Percentiles rank a stretch among this genome's conserved stretches.
Conservation (phyloP, 495 filamentous ascomycete genomes). For the Saxophila tyrrhenica region DNA sequence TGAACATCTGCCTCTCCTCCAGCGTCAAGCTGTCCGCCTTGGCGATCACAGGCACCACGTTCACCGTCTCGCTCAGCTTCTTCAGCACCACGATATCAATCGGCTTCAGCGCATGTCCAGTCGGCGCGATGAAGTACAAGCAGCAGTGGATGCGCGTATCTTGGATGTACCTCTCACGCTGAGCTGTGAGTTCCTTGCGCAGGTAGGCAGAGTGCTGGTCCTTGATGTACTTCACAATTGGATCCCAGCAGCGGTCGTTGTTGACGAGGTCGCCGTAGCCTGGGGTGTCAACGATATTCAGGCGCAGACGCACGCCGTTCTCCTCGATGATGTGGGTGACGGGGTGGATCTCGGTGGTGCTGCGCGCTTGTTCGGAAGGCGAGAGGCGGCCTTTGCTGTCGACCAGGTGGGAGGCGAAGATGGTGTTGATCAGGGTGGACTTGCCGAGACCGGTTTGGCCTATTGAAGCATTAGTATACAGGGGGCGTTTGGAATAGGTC, state of each 20-base stretch:
- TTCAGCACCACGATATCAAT: conserved; percentile 99
- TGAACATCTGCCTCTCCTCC: conserved; percentile 91
- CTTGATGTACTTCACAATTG: conserved; percentile 99
- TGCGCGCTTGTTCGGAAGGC: conserved; percentile 83
- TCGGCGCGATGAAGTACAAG: conserved; percentile 98
- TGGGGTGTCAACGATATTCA: conserved; percentile 73
- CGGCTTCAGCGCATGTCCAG: conserved; percentile 92
- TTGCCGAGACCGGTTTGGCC: conserved; percentile 98
- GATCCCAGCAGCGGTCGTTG: conserved; percentile 77
- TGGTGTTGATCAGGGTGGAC: conserved; percentile 98
- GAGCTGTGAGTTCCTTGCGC: conserved; percentile 98
- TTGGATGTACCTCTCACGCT: conserved; percentile 97
- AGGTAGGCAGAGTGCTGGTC: conserved; percentile 99
- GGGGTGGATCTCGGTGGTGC: conserved; percentile 94
- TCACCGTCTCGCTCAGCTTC: conserved; percentile 98
- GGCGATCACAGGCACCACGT: conserved; percentile 97
- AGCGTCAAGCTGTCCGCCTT: conserved; percentile 95
- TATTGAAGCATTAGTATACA: conserved; percentile 28
- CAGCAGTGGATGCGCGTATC: conserved; percentile 99
- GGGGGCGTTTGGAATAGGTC: neutral
- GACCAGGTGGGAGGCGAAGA: conserved; percentile 99
- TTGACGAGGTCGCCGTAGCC: conserved; percentile 75
- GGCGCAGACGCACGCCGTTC: conserved; percentile 67
- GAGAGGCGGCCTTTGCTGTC: conserved; percentile 92
- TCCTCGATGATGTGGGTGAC: conserved; percentile 99